phyloP scores from a whole-genome alignment of 2,329 filamentous ascomycete genomes.

The Tolypocladium pustulatum region DNA sequence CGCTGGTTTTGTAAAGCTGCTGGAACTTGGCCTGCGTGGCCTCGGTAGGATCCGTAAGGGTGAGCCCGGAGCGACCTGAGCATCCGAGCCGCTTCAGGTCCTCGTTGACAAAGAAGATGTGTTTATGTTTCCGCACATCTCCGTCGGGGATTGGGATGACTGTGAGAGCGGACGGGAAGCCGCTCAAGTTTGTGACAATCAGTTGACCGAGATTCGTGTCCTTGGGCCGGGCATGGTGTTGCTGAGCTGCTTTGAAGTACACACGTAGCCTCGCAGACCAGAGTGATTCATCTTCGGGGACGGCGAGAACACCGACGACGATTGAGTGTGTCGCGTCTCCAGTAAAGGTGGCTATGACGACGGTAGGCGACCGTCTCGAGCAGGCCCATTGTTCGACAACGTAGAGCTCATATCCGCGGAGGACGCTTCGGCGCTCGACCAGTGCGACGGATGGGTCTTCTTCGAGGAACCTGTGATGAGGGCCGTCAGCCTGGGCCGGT shows the following conservation, averaged over 20 bases:
- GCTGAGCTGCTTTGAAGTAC: conserved; percentile 78
- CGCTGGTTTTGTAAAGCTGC: conserved; percentile 79
- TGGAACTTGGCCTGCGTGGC: conserved; percentile 87
- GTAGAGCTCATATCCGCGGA: conserved; percentile 85
- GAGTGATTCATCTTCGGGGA: conserved; percentile 66
- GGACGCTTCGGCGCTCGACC: conserved; percentile 56
- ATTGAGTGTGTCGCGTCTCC: conserved; percentile 72
- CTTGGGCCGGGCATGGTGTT: conserved; percentile 75
- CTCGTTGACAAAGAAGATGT: conserved; percentile 88
- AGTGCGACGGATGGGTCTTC: conserved; percentile 70
- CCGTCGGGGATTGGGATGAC: conserved; percentile 87
- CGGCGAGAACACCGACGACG: conserved; percentile 68
- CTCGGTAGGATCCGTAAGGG: conserved; percentile 63
- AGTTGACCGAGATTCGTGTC: conserved; percentile 74
- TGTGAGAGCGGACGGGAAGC: conserved; percentile 82
- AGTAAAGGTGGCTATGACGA: conserved; percentile 87
- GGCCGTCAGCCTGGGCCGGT: conserved; percentile 2
- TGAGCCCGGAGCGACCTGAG: conserved; percentile 79
- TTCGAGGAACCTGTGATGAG: conserved; percentile 57
- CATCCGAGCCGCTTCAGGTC: conserved; percentile 87
- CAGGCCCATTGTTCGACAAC: conserved; percentile 97
- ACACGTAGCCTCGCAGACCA: conserved; percentile 73
- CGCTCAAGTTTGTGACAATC: conserved; percentile 89
- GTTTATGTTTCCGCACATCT: conserved; percentile 68
- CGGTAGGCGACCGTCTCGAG: conserved; percentile 79